phyloP scores from a whole-genome alignment of 2,329 filamentous ascomycete species.

The Neonectria sp. region DNA sequence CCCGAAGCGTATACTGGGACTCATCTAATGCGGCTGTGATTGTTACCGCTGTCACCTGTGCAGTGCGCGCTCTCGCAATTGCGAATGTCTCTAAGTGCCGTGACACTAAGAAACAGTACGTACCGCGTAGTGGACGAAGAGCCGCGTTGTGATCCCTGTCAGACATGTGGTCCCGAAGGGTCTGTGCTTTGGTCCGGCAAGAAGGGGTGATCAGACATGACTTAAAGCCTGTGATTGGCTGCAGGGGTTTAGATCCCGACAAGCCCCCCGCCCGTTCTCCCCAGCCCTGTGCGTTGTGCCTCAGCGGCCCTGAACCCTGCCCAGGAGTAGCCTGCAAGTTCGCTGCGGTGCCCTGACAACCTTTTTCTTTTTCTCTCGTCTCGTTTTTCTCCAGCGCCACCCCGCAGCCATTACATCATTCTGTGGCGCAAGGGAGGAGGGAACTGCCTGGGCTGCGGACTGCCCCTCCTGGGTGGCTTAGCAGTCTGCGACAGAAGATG shows the following conservation, averaged over 20 bases:
- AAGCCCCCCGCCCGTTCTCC: constrained; percentile 34
- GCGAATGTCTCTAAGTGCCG: constrained; percentile 1
- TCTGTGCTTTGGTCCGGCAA: constrained; percentile 44
- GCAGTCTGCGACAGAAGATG: background rate
- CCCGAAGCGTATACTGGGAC: background rate
- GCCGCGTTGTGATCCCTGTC: constrained; percentile 49
- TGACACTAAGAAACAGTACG: constrained; percentile 31
- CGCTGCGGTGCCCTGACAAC: constrained; percentile 23
- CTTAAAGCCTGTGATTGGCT: constrained; percentile 36
- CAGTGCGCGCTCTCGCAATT: too few relatives aligned
- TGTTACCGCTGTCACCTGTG: too few relatives aligned
- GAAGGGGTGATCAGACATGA: background rate
- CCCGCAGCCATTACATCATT: constrained; percentile 34
- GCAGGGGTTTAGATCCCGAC: constrained; percentile 21
- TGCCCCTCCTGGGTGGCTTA: constrained; percentile 23
- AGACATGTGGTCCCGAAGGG: constrained; percentile 48
- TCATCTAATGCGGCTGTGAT: too few relatives aligned
- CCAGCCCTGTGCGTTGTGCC: constrained; percentile 41
- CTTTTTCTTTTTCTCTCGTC: constrained; percentile 13
- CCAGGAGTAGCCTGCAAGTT: background rate
- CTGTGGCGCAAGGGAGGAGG: constrained; percentile 15
- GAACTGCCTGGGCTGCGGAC: background rate
- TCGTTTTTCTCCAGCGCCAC: constrained; percentile 8
- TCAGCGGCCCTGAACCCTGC: constrained; percentile 1
- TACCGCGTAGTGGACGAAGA: constrained; percentile 38